Evolutionary conservation across 176 grass and related monocot species (phyloP), one percentile per base, ranked within the genome.

Genomic region (Tillandsia leiboldiana): DNA sequence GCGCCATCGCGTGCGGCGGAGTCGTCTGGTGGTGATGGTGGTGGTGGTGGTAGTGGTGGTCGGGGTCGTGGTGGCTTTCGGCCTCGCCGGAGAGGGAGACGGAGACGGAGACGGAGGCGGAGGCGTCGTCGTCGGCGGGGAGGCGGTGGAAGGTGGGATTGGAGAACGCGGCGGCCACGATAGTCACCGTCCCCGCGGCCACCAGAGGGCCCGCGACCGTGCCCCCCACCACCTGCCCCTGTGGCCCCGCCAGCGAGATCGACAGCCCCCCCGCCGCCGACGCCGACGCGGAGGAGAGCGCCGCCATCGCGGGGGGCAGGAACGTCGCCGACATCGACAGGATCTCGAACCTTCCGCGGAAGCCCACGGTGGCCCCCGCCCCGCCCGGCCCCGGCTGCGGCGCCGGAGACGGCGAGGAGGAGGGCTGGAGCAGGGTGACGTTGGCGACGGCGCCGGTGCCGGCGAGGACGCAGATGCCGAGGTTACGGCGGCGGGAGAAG

Each of bases 71-170:
- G 73, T 89, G 80, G 51, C 42, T 53, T 20, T 79, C 74, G 62
- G 74, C 84, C n/a, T 28, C 83, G 70, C 80, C 86, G 17, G 77
- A 84, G 54, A 62, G 84, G 50, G 76, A 75, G 10, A 86, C 20
- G 20, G 20, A 20, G 20, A 20, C 82, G 17, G 82, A 85, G n/a
- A 83, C 76, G 18, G 87, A 82, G 2, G 88, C 72, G 2, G 84
- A 28, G 12, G 82, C 51, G 67, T 94, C 84, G 48, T 94, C 90
- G 56, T 91, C 82, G 1, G 78, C 78, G 0, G 95, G 82, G 70
- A 99, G 84, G 82, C 89, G 90, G 62, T 94, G 87, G 83, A 99
- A 99, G 22, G 90, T 90, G 14, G 95, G 90, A 67, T 88, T 94
- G 8, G 83, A 85, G 81, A 99, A 94, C 6, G 82, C 87, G 0